These are phyloP conservation scores for Meredithiella fracta DNA, from an alignment of 2,329 filamentous ascomycete genomes.

Conservation along the genomic window DNA sequence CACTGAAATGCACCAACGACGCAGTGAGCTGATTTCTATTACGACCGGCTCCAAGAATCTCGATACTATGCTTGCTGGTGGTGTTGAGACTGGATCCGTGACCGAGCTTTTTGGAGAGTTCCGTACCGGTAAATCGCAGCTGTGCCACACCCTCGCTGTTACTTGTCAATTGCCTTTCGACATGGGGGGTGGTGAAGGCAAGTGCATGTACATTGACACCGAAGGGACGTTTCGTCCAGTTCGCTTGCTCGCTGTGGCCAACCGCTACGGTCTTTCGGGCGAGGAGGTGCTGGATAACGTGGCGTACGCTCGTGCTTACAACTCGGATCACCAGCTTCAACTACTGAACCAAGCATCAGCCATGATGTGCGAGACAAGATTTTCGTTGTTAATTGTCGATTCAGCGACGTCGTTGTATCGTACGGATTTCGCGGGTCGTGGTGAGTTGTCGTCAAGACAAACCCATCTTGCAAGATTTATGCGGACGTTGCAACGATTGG, in stretches of 20 bases:
- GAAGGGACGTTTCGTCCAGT: conserved; percentile 95
- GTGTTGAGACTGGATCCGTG: conserved; percentile 91
- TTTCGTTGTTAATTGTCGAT: conserved; percentile 89
- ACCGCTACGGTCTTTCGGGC: conserved; percentile 82
- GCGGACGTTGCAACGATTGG: conserved; percentile 63
- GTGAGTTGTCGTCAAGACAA: conserved; percentile 86
- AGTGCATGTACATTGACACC: conserved; percentile 96
- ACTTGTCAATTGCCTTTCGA: conserved; percentile 96
- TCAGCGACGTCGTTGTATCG: conserved; percentile 90
- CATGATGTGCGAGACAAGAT: conserved; percentile 99
- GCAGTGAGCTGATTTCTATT: conserved; percentile 94
- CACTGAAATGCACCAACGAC: conserved; percentile 94
- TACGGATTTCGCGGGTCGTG: conserved; percentile 92
- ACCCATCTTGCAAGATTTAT: conserved; percentile 79
- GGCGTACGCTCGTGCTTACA: conserved; percentile 93
- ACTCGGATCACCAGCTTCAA: conserved; percentile 93
- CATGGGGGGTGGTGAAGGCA: conserved; percentile 96
- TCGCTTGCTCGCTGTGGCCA: conserved; percentile 76
- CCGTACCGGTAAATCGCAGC: conserved; percentile 93
- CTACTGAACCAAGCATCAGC: conserved; percentile 85
- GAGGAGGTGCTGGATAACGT: conserved; percentile 98
- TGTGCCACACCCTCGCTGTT: conserved; percentile 95
- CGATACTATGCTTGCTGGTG: conserved; percentile 84
- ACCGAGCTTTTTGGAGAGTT: conserved; percentile 98
- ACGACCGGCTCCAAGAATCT: conserved; percentile 96